Evolutionary conservation across 2,329 filamentous ascomycete species (phyloP).

Genomic region (Pseudogymnoascus sp.): DNA sequence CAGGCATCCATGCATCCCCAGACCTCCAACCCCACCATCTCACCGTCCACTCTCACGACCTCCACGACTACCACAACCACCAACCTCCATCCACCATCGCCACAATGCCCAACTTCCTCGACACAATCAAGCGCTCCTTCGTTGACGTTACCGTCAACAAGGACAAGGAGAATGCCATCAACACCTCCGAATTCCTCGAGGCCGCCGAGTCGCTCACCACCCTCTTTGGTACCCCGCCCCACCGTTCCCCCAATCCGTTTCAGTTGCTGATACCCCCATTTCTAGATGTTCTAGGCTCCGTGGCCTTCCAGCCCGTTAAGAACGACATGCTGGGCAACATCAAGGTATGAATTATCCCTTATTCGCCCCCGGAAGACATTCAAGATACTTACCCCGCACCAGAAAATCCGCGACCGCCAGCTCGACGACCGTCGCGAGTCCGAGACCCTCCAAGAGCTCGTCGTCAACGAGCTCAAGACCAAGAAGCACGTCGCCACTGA

Average conservation of each 20-base stretch:
- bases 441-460: conserved; percentile 78
- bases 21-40: conserved; percentile 4
- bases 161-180: conserved; percentile 68
- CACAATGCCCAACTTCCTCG: conserved; percentile 61
- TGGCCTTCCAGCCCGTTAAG: conserved; percentile 87
- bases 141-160: conserved; percentile 70
- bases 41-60: not conserved
- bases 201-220: conserved; percentile 80
- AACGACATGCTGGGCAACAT: conserved; percentile 86
- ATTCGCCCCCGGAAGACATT: not conserved
- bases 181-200: conserved; percentile 82
- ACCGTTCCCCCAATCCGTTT: not conserved
- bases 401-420: conserved; percentile 88
- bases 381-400: conserved; percentile 12
- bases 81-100: conserved; percentile 6
- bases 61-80: not conserved
- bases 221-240: conserved; percentile 63
- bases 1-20: conserved; percentile 8
- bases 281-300: conserved; percentile 56
- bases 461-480: conserved; percentile 77
- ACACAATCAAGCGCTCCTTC: conserved; percentile 79
- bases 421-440: conserved; percentile 71
- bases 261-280: not conserved
- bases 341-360: conserved; percentile 51
- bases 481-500: conserved; percentile 87